A percentile compares a stretch with the other conserved stretches of the same genome.
phyloP scores from a whole-genome alignment of 2,329 filamentous ascomycete species.

The Teratosphaeria viscida region DNA sequence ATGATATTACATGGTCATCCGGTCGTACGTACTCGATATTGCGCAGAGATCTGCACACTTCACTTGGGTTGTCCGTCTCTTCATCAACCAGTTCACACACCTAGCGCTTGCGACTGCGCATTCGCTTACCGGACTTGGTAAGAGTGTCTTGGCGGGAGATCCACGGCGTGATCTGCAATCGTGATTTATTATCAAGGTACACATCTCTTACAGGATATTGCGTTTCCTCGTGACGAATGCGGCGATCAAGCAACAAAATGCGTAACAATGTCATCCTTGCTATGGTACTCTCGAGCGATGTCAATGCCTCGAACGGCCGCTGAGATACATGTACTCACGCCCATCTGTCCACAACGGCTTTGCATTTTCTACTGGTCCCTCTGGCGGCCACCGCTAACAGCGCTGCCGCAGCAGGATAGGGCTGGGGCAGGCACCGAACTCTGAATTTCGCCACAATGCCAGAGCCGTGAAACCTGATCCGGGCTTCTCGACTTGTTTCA shows the following conservation, averaged over 20 bases:
- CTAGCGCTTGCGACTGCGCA: not conserved
- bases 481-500: not conserved
- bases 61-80: not conserved
- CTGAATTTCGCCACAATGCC: not conserved
- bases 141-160: not conserved
- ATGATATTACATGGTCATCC: not conserved
- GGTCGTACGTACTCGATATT: not conserved
- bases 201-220: not conserved
- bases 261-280: not conserved
- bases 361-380: not conserved
- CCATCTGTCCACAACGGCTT: not conserved
- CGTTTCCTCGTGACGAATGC: not conserved
- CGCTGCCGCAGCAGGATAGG: not conserved
- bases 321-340: not conserved
- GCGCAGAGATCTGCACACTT: not conserved
- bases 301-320: not conserved
- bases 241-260: not conserved
- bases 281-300: too few species aligned
- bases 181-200: not conserved
- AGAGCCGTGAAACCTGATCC: not conserved
- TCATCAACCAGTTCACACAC: not conserved
- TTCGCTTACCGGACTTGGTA: not conserved
- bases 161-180: not conserved
- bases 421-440: not conserved
- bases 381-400: not conserved